A percentile compares a stretch with the other conserved stretches of the same genome.
Evolutionary conservation across 495 filamentous ascomycete species (phyloP).

Genomic region (Hypoxylon fuscum): DNA sequence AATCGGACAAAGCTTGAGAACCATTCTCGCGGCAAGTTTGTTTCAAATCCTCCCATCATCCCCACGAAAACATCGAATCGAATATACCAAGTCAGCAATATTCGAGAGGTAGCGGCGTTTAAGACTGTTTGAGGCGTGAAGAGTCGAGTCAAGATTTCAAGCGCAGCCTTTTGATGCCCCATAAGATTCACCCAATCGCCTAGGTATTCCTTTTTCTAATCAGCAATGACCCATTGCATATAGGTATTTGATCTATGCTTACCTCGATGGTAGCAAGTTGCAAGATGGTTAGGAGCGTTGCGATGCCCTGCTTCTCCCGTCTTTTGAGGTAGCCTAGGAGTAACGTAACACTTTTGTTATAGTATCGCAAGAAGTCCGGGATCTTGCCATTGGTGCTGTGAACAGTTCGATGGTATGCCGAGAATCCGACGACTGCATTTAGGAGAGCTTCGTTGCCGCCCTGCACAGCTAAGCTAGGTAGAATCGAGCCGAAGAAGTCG

Average conservation of each 20-base stretch:
- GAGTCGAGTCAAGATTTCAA: slow-evolving; percentile 78
- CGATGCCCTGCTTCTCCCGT: slow-evolving; percentile 71
- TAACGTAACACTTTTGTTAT: slow-evolving; percentile 83
- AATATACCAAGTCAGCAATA: slow-evolving; percentile 85
- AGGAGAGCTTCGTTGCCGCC: slow-evolving; percentile 78
- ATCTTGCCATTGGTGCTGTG: slow-evolving; percentile 73
- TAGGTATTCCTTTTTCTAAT: slow-evolving; percentile 77
- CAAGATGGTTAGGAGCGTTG: slow-evolving; percentile 88
- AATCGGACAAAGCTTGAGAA: slow-evolving; percentile 71
- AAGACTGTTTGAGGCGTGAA: slow-evolving; percentile 81
- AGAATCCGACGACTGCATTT: slow-evolving; percentile 89
- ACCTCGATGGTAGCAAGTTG: slow-evolving; percentile 96
- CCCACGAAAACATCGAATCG: slow-evolving; percentile 88
- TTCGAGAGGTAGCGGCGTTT: slow-evolving; percentile 70
- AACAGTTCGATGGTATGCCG: slow-evolving; percentile 86
- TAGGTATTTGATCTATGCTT: slow-evolving; percentile 36
- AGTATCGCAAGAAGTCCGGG: slow-evolving; percentile 85
- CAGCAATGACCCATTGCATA: slow-evolving; percentile 34
- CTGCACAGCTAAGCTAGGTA: slow-evolving; percentile 75
- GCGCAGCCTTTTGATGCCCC: slow-evolving; percentile 90
- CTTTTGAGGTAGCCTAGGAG: slow-evolving; percentile 76
- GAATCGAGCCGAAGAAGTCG: slow-evolving; percentile 74
- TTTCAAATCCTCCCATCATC: slow-evolving; percentile 80
- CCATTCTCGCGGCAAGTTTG: slow-evolving; percentile 82
- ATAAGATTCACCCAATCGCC: slow-evolving; percentile 94